Evolutionary conservation across 2,329 filamentous ascomycete genomes (phyloP), one percentile per base, ranked within the genome.

Genomic region (Fonsecaea erecta): DNA sequence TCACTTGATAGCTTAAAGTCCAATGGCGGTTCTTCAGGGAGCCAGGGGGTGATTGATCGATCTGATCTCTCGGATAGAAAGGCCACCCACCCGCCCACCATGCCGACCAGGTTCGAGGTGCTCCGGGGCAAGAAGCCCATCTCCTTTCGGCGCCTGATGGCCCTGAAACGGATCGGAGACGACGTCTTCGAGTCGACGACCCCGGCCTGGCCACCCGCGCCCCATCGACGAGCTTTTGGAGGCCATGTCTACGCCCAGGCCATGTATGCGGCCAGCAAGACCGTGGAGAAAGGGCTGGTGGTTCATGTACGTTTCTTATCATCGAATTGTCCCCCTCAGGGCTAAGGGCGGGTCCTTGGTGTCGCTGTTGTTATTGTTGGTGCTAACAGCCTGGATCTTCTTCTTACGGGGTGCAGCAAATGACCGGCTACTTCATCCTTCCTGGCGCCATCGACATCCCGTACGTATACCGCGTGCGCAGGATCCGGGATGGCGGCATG

Each of bases 221-320:
- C 67, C 0, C 46, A 48, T 21, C 54, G 56, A 12, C 43, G 69
- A 55, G 63, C 83, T 0, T 86, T 84, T 73, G 84, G 84, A 12
- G 84, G 84, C 1, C 83, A 86, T 75, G 83, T 85, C 3, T 86
- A 82, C 68, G 81, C 82, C n/a, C 84, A 86, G 73, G 81, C 84
- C 34, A 83, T 82, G 16, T 86, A 82, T 77, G 84, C 84, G 16
- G 84, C 84, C 8, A 81, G 81, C 8, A 81, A 85, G 66, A 86
- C 84, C 1, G 81, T 86, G 12, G 72, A 70, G 5, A 74, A 77
- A 30, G 84, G 82, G 1, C 81, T 84, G 56, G 71, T 85, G 30
- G 75, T 86, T 24, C 83, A 85, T 74, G 83, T 85, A 75, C 43
- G 63, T 66, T 30, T 5, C 28, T 24, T 18, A 3, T 28, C 30